Conservation (phyloP, 352 stramenopile species). For the Pythium apleroticum region DNA sequence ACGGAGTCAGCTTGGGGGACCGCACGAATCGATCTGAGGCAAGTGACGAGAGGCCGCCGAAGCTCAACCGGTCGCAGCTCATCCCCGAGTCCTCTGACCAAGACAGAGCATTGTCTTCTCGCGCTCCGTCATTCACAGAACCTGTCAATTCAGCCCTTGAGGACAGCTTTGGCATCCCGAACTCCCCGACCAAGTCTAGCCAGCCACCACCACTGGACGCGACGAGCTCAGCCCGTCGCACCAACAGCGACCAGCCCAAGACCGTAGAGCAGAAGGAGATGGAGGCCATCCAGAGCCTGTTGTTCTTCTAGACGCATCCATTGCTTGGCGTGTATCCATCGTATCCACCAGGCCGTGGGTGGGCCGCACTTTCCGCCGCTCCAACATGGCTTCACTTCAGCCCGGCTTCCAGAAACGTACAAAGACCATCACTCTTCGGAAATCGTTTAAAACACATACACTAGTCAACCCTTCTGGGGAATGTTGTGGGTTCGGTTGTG, state of each 20-base stretch:
- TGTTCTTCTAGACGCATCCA: constrained; percentile 39
- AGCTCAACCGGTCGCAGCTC: constrained; percentile 18
- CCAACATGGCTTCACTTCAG: constrained; percentile 3
- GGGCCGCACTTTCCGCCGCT: neutral
- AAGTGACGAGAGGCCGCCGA: constrained; percentile 11
- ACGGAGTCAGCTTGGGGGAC: neutral
- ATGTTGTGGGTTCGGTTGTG: neutral
- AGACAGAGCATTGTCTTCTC: neutral
- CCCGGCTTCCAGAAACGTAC: constrained; percentile 6
- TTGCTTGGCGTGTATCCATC: neutral
- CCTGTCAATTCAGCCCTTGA: neutral
- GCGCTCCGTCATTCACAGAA: constrained; percentile 2
- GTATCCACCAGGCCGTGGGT: neutral
- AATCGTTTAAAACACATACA: constrained; percentile 9
- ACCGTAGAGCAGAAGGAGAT: constrained; percentile 58
- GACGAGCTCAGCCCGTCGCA: neutral
- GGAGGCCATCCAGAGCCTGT: constrained; percentile 54
- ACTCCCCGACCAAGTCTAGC: constrained; percentile 9
- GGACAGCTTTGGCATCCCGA: constrained; percentile 21
- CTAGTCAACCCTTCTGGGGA: neutral
- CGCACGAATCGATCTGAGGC: neutral
- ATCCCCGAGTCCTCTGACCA: neutral
- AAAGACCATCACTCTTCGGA: neutral
- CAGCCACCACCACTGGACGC: neutral
- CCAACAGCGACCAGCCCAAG: constrained; percentile 23